These are phyloP conservation scores for Russula brevipes DNA, from an alignment of 768 basidiomycete species.

Conservation along the genomic window DNA sequence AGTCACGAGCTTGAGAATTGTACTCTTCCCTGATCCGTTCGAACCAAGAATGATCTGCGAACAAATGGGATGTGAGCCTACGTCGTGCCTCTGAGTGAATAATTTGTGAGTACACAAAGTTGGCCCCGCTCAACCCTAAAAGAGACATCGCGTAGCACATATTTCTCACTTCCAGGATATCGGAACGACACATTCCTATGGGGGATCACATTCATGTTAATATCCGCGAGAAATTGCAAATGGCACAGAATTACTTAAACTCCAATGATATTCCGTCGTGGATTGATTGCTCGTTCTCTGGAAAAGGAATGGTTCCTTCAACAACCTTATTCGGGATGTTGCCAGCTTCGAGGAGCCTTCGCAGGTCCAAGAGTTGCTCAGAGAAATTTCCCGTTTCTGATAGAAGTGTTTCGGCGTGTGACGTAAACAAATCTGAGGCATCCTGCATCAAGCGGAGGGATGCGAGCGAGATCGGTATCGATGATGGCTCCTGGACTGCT, in stretches of 20 bases:
- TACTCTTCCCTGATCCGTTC: slow-evolving; percentile 78
- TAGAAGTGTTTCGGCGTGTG: slow-evolving; percentile 44
- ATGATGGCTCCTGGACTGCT: slow-evolving; percentile 23
- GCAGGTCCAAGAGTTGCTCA: slow-evolving; percentile 48
- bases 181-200: slow-evolving; percentile 63
- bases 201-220: slow-evolving; percentile 16
- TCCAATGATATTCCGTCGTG: slow-evolving; percentile 46
- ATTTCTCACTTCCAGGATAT: slow-evolving; percentile 50
- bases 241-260: slow-evolving; percentile 43
- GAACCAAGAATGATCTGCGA: slow-evolving; percentile 66
- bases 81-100: background rate
- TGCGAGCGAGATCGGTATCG: slow-evolving; percentile 23
- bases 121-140: slow-evolving; percentile 68
- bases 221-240: slow-evolving; percentile 20
- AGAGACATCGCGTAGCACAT: slow-evolving; percentile 57
- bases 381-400: slow-evolving; percentile 51
- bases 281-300: slow-evolving; percentile 18
- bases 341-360: slow-evolving; percentile 58
- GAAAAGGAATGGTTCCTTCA: slow-evolving; percentile 47
- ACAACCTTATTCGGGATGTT: slow-evolving; percentile 54
- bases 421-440: slow-evolving; percentile 47
- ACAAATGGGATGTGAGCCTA: background rate
- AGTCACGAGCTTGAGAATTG: slow-evolving; percentile 66
- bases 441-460: slow-evolving; percentile 49
- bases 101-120: slow-evolving; percentile 52